Base-by-base conservation (phyloP, 2,329 filamentous ascomycete species). In the Pseudogymnoascus sp. region DNA sequence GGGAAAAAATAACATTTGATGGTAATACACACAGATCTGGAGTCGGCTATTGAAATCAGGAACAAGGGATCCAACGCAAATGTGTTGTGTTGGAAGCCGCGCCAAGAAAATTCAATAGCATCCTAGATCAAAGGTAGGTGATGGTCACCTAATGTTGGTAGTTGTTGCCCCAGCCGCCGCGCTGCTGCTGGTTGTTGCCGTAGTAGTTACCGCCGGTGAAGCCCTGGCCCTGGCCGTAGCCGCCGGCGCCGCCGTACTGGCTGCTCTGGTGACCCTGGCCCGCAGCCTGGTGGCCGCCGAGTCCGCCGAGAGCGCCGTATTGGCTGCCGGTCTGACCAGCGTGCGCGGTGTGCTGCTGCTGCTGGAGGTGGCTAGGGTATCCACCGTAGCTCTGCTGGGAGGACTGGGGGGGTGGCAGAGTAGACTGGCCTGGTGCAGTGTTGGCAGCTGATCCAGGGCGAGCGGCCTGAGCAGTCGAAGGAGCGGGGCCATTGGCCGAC, bases 121-220 rank as follows among this genome's bases (percentile, higher is more conserved):
- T 60, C 37, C 56, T 60, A 60, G 31, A 60, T 60, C 56, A 21
- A 60, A 60, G 19, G 26, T 17, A 60, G 60, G 40, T 53, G 26
- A 31, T 61, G 61, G n/a, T 23, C 61, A 70, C 56, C 72, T 72
- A 73, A 65, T 73, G 69, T 70, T 70, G 69, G 65, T 80, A 81
- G 71, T 79, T 80, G 68, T 74, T 75, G 67, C 79, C 78, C 79
- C 79, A 81, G 63, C 79, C 79, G 65, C 78, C 78, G 56, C 78
- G 77, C 63, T 77, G 76, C 44, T 66, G 65, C 60, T 73, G 71
- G 64, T 75, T 76, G 56, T 75, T 77, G 56, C 71, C 71, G 62
- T 73, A 73, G 63, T 77, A 73, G 63, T 23, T 23, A 23, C 68
- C 66, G 56, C 75, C 75, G 53, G 77, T 78, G 72, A 72, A 78